Evolutionary conservation across 257 asterid genomes (phyloP).

Genomic region (Gynochthodes officinalis): DNA sequence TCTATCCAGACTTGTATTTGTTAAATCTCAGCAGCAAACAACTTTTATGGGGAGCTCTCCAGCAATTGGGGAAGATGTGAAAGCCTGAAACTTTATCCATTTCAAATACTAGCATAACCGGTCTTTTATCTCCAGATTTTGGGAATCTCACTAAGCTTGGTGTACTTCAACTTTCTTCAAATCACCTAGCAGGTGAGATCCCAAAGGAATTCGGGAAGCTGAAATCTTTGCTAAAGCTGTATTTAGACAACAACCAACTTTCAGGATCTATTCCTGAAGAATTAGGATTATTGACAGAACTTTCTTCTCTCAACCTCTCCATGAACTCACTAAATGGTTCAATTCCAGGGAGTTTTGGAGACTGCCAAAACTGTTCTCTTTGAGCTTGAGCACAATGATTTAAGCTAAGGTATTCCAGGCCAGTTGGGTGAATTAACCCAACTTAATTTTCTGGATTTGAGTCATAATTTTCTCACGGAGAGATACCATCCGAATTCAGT

Average conservation of each 20-base stretch:
- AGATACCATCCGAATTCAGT: slow-evolving; percentile 25
- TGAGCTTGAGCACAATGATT: slow-evolving; percentile 33
- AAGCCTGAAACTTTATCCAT: slow-evolving; percentile 22
- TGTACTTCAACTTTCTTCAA: slow-evolving; percentile 35
- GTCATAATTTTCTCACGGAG: slow-evolving; percentile 26
- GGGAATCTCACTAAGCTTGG: slow-evolving; percentile 22
- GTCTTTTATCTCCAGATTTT: slow-evolving; percentile 28
- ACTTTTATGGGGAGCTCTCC: slow-evolving; percentile 33
- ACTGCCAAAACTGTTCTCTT: slow-evolving; percentile 12
- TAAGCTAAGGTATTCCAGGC: slow-evolving; percentile 26
- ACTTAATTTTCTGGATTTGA: slow-evolving; percentile 28
- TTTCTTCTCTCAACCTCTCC: slow-evolving; percentile 22
- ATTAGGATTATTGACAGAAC: slow-evolving; percentile 14
- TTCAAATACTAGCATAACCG: slow-evolving; percentile 32
- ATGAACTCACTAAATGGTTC: slow-evolving; percentile 28
- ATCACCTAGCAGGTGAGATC: slow-evolving; percentile 24
- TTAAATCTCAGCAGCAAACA: slow-evolving; percentile 32
- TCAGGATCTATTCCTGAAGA: slow-evolving; percentile 33
- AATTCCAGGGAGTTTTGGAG: slow-evolving; percentile 34
- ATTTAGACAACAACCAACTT: slow-evolving; percentile 26
- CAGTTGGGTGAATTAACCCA: slow-evolving; percentile 25
- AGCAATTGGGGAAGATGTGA: slow-evolving; percentile 30
- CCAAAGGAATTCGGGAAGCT: slow-evolving; percentile 28
- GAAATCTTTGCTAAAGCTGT: slow-evolving; percentile 13
- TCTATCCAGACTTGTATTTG: slow-evolving; percentile 28